These are phyloP conservation scores for Quercus dentata DNA, from an alignment of 306 rosid genomes.

Conservation along the genomic window DNA sequence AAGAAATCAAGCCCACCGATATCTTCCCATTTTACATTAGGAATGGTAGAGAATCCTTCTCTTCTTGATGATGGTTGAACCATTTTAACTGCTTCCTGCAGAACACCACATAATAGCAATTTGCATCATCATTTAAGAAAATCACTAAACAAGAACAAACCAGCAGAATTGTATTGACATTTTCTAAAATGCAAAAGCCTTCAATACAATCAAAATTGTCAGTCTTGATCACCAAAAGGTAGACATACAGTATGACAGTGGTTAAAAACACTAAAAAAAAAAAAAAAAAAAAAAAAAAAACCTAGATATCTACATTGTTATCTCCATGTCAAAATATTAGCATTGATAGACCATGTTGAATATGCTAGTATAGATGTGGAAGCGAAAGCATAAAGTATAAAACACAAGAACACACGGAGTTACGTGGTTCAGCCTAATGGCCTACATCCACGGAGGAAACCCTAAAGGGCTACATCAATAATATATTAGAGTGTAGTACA, in stretches of 20 bases:
- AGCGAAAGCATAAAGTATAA: too few relatives aligned
- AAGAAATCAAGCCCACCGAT: constrained; percentile 80
- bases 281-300: too few relatives aligned
- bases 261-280: background rate
- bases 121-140: background rate
- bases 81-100: constrained; percentile 70
- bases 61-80: constrained; percentile 89
- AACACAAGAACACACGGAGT: too few relatives aligned
- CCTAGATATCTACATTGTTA: background rate
- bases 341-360: too few relatives aligned
- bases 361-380: too few relatives aligned
- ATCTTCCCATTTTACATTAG: constrained; percentile 84
- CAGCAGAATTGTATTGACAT: background rate
- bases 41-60: constrained; percentile 90
- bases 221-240: background rate
- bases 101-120: constrained; percentile 9
- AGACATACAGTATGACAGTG: background rate
- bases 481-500: too few relatives aligned
- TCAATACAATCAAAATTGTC: background rate
- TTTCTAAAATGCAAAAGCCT: background rate
- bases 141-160: background rate
- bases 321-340: too few relatives aligned
- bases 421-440: too few relatives aligned
- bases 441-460: too few relatives aligned
- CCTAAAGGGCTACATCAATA: too few relatives aligned